Base-by-base conservation (phyloP, 2,329 filamentous ascomycete species). In the Exophiala oligosperma region DNA sequence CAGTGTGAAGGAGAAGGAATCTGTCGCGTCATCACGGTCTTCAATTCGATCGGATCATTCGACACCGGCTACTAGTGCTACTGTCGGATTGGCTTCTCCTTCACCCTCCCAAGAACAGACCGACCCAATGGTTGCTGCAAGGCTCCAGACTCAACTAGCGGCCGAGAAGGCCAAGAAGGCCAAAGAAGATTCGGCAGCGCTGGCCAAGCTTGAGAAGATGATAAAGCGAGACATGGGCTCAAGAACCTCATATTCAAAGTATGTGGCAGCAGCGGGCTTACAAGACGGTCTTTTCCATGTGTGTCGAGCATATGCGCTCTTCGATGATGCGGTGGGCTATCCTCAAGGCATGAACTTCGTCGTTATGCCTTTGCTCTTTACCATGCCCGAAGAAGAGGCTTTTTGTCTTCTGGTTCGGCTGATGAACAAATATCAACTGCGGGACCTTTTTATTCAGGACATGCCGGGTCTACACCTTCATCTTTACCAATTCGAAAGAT, bases 291-390 rank as follows among this genome's bases (percentile, higher is more conserved):
- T 99, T 8, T 97, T 96, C 74, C 92, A 92, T 38, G 85, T 99
- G 37, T 99, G 94, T 79, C 99, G 97, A 74, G 92, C 94, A 1
- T 99, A 99, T 75, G 94, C 94, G 12, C 80, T 99, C 29, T 97
- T 92, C 67, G 94, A 99, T 69, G 92, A 96, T 69, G 89, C 82
- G 6, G 94, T 99, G 37, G 93, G 94, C 32, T 99, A 99, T 73
- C 93, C 95, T 0, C 94, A 99, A 74, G 94, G 94, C 70, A 97
- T 99, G 90, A 99, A 97, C 71, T 99, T 99, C 70, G 85, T 99
- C 59, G 90, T 92, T 49, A 97, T 97, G 92, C 94, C 95, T 24
- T 74, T 99, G 17, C 79, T 99, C 1, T 97, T 99, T 77, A 97
- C 97, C 86, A 96, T 97, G 92, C 90, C 92, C 2, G 93, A 97